phyloP scores from a whole-genome alignment of 169 alveolate species.

The Eimeria acervulina region DNA sequence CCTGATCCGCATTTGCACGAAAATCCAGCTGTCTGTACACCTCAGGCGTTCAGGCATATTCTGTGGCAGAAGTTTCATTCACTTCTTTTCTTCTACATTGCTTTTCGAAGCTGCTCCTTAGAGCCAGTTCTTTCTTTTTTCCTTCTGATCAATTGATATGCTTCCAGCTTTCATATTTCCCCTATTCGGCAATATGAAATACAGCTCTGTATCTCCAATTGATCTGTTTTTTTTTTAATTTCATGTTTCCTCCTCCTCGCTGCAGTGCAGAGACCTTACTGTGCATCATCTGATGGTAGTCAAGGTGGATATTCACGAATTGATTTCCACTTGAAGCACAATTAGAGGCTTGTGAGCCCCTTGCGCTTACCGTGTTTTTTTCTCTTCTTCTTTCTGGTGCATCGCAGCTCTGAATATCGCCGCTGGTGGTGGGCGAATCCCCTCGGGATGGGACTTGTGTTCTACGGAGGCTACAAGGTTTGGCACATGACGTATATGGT shows the following conservation, averaged over 20 bases:
- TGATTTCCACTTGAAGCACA: background rate
- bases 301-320: background rate
- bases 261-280: too few relatives aligned
- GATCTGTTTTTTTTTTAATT: background rate
- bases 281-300: too few relatives aligned
- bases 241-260: background rate
- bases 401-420: slow-evolving; percentile 89
- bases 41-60: background rate
- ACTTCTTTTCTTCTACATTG: background rate
- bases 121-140: background rate
- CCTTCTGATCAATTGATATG: background rate
- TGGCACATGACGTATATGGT: slow-evolving; percentile 94
- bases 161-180: too few relatives aligned
- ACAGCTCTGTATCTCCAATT: background rate
- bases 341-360: background rate
- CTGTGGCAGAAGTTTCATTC: background rate
- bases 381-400: background rate
- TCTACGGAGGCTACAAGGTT: slow-evolving; percentile 90
- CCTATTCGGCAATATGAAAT: too few relatives aligned
- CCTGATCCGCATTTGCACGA: background rate
- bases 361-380: background rate
- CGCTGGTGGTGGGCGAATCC: slow-evolving; percentile 96
- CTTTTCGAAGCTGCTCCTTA: too few relatives aligned
- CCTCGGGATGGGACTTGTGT: slow-evolving; percentile 92
- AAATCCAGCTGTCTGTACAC: background rate